Percentiles rank a stretch among this genome's conserved stretches.
Conservation (phyloP, 169 alveolate genomes). For the Babesia ovis region DNA sequence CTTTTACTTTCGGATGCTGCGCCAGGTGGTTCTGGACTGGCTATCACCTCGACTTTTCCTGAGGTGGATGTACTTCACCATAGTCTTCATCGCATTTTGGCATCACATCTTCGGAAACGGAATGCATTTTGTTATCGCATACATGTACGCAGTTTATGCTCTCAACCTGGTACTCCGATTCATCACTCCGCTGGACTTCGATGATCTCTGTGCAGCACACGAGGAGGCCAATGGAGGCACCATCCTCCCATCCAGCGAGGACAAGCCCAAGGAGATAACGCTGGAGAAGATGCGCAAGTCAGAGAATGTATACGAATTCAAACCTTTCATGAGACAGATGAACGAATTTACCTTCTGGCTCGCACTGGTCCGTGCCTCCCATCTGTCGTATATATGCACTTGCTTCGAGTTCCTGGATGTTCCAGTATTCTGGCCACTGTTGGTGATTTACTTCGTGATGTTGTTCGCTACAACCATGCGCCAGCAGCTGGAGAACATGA, state of each 20-base stretch:
- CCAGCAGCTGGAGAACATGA: conserved; percentile 82
- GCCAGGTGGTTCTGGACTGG: conserved; percentile 44
- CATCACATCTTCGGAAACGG: conserved; percentile 53
- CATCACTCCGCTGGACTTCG: conserved; percentile 76
- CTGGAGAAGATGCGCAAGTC: neutral
- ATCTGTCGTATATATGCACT: conserved; percentile 66
- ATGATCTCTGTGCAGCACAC: conserved; percentile 77
- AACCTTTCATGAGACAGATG: conserved; percentile 87
- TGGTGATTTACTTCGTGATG: conserved; percentile 83
- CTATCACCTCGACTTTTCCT: conserved; percentile 50
- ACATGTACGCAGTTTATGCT: conserved; percentile 74
- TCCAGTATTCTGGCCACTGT: conserved; percentile 91
- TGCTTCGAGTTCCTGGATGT: conserved; percentile 80
- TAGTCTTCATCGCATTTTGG: conserved; percentile 59
- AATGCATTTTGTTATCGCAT: conserved; percentile 73
- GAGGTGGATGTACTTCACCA: conserved; percentile 68
- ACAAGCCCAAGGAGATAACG: conserved; percentile 8
- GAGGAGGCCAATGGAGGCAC: conserved; percentile 75
- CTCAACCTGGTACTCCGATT: conserved; percentile 69
- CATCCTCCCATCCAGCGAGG: conserved; percentile 69
- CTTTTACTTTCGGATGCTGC: neutral
- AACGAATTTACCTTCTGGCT: conserved; percentile 89
- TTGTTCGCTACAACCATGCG: conserved; percentile 87
- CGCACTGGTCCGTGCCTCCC: conserved; percentile 75
- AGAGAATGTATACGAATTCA: conserved; percentile 81